Conservation (phyloP, 2,329 filamentous ascomycete genomes). For the Neocatenulostroma microsporum region DNA sequence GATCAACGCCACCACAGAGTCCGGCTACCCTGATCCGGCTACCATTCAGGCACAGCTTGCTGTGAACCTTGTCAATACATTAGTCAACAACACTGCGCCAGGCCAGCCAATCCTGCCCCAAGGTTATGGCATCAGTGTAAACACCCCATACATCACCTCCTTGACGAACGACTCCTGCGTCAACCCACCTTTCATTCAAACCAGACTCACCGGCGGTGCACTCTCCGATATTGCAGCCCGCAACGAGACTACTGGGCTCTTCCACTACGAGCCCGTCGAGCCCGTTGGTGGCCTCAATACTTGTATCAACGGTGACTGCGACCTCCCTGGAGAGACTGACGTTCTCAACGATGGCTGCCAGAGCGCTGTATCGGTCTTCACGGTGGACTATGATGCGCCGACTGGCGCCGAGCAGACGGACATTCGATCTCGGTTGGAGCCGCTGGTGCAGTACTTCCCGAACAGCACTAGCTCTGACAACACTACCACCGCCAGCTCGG, state of each 20-base stretch:
- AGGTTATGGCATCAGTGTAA: conserved; percentile 46
- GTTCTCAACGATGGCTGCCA: conserved; percentile 39
- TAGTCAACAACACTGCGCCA: conserved; percentile 33
- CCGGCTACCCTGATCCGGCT: conserved; percentile 32
- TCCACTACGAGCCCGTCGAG: conserved; percentile 36
- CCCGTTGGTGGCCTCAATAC: conserved; percentile 35
- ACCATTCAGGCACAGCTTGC: conserved; percentile 39
- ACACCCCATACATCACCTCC: conserved; percentile 40
- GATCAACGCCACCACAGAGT: conserved; percentile 34
- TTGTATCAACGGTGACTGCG: conserved; percentile 48
- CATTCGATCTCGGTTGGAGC: conserved; percentile 5
- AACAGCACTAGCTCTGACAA: not conserved
- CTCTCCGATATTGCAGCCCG: conserved; percentile 41
- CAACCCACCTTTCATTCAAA: conserved; percentile 40
- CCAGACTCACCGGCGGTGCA: conserved; percentile 44
- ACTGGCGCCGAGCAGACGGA: conserved; percentile 18
- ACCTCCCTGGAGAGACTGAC: conserved; percentile 44
- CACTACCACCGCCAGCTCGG: not conserved
- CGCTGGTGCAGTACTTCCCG: not conserved
- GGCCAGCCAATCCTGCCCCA: conserved; percentile 36
- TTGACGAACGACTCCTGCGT: conserved; percentile 33
- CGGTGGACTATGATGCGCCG: conserved; percentile 46
- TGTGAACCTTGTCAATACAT: conserved; percentile 38
- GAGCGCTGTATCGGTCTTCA: conserved; percentile 40
- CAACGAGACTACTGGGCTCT: conserved; percentile 38